phyloP scores from a whole-genome alignment of 768 basidiomycete species.

The Leucocoprinus leucothites region DNA sequence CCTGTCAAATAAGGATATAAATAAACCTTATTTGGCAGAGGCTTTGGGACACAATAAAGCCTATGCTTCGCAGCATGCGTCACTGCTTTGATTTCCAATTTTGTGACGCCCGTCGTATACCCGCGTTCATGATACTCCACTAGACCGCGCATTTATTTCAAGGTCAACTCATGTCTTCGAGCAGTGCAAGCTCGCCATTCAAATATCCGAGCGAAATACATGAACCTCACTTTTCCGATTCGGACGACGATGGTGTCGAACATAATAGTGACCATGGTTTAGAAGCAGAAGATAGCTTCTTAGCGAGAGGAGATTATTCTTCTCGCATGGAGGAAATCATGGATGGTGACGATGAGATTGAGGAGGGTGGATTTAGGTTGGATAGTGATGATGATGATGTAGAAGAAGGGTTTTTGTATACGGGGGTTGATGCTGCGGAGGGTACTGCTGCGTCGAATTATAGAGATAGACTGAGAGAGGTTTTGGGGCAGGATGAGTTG shows the following conservation, averaged over 20 bases:
- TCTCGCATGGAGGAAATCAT: slow-evolving; percentile 69
- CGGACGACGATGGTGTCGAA: slow-evolving; percentile 32
- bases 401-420: slow-evolving; percentile 69
- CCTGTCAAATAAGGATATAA: too few relatives aligned
- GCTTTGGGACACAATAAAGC: slow-evolving; percentile 5
- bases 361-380: slow-evolving; percentile 22
- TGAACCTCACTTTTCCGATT: slow-evolving; percentile 33
- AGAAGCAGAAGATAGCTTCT: slow-evolving; percentile 31
- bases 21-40: slow-evolving; percentile 1
- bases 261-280: neutral
- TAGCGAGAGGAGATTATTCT: slow-evolving; percentile 59
- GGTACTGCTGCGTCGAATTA: slow-evolving; percentile 47
- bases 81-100: neutral
- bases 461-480: slow-evolving; percentile 64
- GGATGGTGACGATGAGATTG: slow-evolving; percentile 32
- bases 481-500: slow-evolving; percentile 59
- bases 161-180: slow-evolving; percentile 5
- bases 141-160: neutral
- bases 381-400: slow-evolving; percentile 36
- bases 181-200: neutral
- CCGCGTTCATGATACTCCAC: too few relatives aligned
- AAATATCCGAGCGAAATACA: neutral
- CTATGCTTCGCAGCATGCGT: neutral
- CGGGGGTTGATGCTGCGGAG: slow-evolving; percentile 58
- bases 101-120: too few relatives aligned